Evolutionary conservation across 768 basidiomycete species (phyloP), one percentile per base, ranked within the genome.

Genomic region (Macrocybe gigantea): DNA sequence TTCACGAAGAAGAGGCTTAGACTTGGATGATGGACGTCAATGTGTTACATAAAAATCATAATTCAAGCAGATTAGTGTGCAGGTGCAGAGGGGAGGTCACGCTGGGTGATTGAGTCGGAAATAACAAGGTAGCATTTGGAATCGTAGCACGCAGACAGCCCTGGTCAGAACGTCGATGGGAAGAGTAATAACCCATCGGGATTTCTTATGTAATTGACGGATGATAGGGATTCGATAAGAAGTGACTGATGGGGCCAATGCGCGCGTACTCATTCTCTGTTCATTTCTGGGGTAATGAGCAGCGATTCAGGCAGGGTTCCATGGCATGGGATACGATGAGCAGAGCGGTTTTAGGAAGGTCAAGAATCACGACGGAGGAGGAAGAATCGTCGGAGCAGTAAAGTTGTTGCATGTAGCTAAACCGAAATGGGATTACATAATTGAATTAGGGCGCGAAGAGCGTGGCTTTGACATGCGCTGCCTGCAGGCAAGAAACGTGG

Each of bases 401-500:
- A 22, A 22, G 22, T 22, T 22, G 22, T 1, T 22, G 22, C 22
- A 22, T 22, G 22, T 22, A 22, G 22, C 22, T 22, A 22, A 22
- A 4, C 22, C 22, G 22, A 22, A 22, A 22, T 22, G 22, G 2
- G 54, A 34, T 73, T 74, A 78, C 72, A 65, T 73, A 77, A 78
- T 63, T 60, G 67, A 22, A 22, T 22, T 22, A 22, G 22, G 22
- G 22, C 22, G 59, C 60, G 66, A 67, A 62, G 53, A 41, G 35
- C 38, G 65, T 61, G 51, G 61, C 52, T 59, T 52, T 69, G 71
- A 71, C 61, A 66, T 54, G 65, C 62, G 41, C 61, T 77, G 82
- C 83, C 82, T 84, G 81, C 80, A 85, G 83, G 83, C 83, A 81
- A 67, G 71, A 73, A 83, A 83, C 83, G 83, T 85, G 76, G 68